A percentile compares a stretch with the other conserved stretches of the same genome.
These are phyloP conservation scores for Penicillium lagena DNA, from an alignment of 495 filamentous ascomycete species.

Conservation along the genomic window DNA sequence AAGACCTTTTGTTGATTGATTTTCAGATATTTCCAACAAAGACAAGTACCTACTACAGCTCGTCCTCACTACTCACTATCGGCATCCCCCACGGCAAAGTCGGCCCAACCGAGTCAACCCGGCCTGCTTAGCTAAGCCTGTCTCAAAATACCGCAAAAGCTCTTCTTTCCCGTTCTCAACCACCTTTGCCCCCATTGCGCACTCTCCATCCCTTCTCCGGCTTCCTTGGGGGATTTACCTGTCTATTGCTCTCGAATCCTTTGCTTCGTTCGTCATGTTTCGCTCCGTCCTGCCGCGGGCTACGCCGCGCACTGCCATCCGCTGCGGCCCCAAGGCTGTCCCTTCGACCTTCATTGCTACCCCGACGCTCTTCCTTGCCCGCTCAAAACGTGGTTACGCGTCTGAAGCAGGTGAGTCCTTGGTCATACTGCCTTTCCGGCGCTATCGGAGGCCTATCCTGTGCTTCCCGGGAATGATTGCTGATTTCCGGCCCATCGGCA, in stretches of 20 bases:
- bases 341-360: slow-evolving; percentile 52
- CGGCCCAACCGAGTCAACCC: slow-evolving; percentile 16
- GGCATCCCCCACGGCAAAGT: slow-evolving; percentile 10
- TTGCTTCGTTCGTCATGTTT: slow-evolving; percentile 54
- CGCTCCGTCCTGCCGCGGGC: slow-evolving; percentile 63
- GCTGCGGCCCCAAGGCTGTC: slow-evolving; percentile 34
- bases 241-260: slow-evolving; percentile 11
- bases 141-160: slow-evolving; percentile 24
- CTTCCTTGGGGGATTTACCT: slow-evolving; percentile 24
- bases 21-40: neutral
- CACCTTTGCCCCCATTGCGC: slow-evolving; percentile 17
- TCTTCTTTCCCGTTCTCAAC: slow-evolving; percentile 24
- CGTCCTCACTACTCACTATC: neutral
- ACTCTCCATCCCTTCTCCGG: slow-evolving; percentile 19
- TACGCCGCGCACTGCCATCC: slow-evolving; percentile 58
- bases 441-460: slow-evolving; percentile 1
- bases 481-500: slow-evolving; percentile 17
- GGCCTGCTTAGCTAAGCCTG: slow-evolving; percentile 18
- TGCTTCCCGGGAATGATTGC: slow-evolving; percentile 16
- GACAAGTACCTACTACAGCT: neutral
- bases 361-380: slow-evolving; percentile 47
- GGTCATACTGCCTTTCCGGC: neutral
- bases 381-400: slow-evolving; percentile 67
- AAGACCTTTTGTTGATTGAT: too few species aligned
- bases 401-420: slow-evolving; percentile 64